Evolutionary conservation across 306 rosid species (phyloP), one percentile per base, ranked within the genome.

Genomic region (Calophaca sinica): DNA sequence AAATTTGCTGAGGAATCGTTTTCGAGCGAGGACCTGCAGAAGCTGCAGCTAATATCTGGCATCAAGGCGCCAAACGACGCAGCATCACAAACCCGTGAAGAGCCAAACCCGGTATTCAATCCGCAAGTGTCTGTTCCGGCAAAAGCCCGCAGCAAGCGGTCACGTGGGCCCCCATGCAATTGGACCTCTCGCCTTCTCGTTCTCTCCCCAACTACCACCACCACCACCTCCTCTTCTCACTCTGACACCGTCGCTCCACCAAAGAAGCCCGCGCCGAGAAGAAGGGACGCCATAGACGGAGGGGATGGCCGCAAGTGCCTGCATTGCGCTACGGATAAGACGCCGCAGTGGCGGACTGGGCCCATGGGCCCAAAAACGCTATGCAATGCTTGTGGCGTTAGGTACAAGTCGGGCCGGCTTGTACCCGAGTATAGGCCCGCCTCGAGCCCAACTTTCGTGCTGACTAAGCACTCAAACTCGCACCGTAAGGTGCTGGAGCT

Each of bases 361-460:
- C 98, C 98, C 0, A 62, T 86, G 85, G 98, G 98, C 1, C 98
- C 98, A 0, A 93, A 93, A 28, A 93, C 96, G 1, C 80, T 93
- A 0, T 93, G 98, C 65, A 93, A 93, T 2, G 98, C 98, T 0
- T 93, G 98, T 7, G 98, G 98, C 2, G 98, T 93, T 9, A 81
- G 98, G 44, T 93, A 87, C 76, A 93, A 93, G 70, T 93, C 98
- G 0, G 98, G 98, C 0, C 73, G 98, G 39, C 70, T 93, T 0
- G 99, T 94, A 45, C 96, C 98, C 1, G 99, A 96, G 73, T 92
- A 92, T 62, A 81, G 99, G 39, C 99, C 99, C 0, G 98, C 99
- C 0, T 86, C 99, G 1, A 96, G 99, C 83, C 99, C 98, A 7
- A 96, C 99, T 0, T 96, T 92, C 3, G 79, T 92, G 74, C 85